phyloP scores from a whole-genome alignment of 1,139 yeast genomes.

The Blastobotrys persicus region DNA sequence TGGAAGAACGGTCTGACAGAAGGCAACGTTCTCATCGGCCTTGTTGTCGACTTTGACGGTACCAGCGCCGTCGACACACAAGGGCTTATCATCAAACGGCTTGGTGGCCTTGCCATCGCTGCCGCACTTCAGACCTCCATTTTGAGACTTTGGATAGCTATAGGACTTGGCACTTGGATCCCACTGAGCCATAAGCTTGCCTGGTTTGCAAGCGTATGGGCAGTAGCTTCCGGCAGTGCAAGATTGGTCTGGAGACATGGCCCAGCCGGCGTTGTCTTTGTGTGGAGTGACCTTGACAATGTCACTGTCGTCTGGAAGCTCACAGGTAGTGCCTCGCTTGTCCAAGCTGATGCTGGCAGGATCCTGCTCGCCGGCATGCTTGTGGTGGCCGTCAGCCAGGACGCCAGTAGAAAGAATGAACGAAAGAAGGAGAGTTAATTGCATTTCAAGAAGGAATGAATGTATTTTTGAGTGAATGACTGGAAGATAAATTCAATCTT shows the following conservation, averaged over 20 bases:
- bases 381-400: slow-evolving; percentile 7
- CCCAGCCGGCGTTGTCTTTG: slow-evolving; percentile 78
- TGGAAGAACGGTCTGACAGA: slow-evolving; percentile 90
- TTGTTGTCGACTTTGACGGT: slow-evolving; percentile 61
- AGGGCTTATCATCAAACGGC: slow-evolving; percentile 56
- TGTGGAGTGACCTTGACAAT: slow-evolving; percentile 63
- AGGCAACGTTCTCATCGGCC: slow-evolving; percentile 54
- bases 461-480: slow-evolving; percentile 1
- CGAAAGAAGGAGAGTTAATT: slow-evolving; percentile 4
- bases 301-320: slow-evolving; percentile 64
- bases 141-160: slow-evolving; percentile 75
- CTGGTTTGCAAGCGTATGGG: slow-evolving; percentile 87
- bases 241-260: slow-evolving; percentile 71
- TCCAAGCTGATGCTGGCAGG: slow-evolving; percentile 27
- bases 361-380: slow-evolving; percentile 34
- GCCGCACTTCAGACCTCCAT: slow-evolving; percentile 81
- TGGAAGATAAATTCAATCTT: slow-evolving; percentile 2
- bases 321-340: slow-evolving; percentile 47
- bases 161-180: slow-evolving; percentile 76
- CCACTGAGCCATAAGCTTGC: slow-evolving; percentile 69
- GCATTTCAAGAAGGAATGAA: background rate
- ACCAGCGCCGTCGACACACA: slow-evolving; percentile 73
- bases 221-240: slow-evolving; percentile 77
- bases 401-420: slow-evolving; percentile 7
- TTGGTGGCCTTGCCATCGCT: slow-evolving; percentile 63